Base-by-base conservation (phyloP, 2,329 filamentous ascomycete species). In the Fusarium penzigii region DNA sequence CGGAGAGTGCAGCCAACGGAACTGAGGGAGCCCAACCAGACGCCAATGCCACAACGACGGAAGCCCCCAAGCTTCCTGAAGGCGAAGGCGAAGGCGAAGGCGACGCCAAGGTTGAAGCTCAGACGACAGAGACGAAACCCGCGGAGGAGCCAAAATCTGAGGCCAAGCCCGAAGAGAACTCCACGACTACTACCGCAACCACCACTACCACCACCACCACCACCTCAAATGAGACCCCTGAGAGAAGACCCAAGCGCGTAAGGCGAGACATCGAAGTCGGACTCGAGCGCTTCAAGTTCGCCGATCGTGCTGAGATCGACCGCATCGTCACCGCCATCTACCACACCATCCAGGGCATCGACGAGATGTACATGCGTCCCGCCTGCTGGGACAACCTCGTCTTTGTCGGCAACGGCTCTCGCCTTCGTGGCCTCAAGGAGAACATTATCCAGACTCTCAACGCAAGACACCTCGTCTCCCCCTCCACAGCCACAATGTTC, bases 401-500 rank as follows among this genome's bases (percentile, higher is more conserved):
- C 61, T 88, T 99, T 49, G 89, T 96, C 47, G 94, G 94, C 62
- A 96, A 96, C 66, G 94, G 94, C 51, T 86, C 78, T 38, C 80
- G 81, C 43, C 78, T 84, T 44, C 77, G 78, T 76, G 92, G 94
- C 6, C 93, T 99, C 70, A 92, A 89, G 61, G 92, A 97, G 64
- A 90, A 93, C 61, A 85, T 99, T 44, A 71, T 97, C 38, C 82
- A 88, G 63, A 92, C 86, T 0, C 82, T 99, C 36, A 83, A 83
- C 38, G 82, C 87, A 44, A 92, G 92, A 59, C 94, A 96, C 70
- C 82, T 97, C 48, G 86, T 99, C 61, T 96, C 92, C 2, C 94
- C 94, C 0, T 92, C 88, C 29, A 93, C 91, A 1, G 92, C 91
- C 46, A 97, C 92, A 40, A 97, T 97, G 66, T 97, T 97, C 79